Evolutionary conservation across 108 stramenopile species (phyloP).

Genomic region (Cylindrotheca closterium): DNA sequence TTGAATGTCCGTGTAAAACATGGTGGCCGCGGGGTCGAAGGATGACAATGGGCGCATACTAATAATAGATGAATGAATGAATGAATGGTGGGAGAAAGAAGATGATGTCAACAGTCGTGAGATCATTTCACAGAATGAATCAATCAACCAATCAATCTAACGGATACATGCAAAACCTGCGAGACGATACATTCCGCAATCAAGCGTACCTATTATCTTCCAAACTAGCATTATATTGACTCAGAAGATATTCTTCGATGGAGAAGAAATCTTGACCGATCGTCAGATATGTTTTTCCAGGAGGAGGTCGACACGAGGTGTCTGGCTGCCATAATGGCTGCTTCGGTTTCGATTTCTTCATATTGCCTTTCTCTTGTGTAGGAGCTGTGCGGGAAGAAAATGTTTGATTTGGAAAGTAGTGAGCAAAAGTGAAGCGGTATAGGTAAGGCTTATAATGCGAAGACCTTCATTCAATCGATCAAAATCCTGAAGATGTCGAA

Average conservation of each 20-base stretch:
- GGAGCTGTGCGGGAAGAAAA: too few relatives aligned
- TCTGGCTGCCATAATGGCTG: too few relatives aligned
- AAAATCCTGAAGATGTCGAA: too few relatives aligned
- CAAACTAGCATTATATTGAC: slow-evolving; percentile 73
- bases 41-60: slow-evolving; percentile 3
- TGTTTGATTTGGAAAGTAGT: too few relatives aligned
- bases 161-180: too few relatives aligned
- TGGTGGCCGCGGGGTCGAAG: slow-evolving; percentile 64
- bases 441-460: too few relatives aligned
- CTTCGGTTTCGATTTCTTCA: too few relatives aligned
- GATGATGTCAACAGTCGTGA: not conserved
- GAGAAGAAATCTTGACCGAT: slow-evolving; percentile 84
- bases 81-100: slow-evolving; percentile 6
- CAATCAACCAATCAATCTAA: too few relatives aligned
- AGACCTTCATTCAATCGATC: too few relatives aligned
- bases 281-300: slow-evolving; percentile 51
- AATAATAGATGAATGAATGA: not conserved
- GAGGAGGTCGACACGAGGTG: slow-evolving; percentile 62
- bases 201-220: slow-evolving; percentile 25
- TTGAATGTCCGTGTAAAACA: slow-evolving; percentile 81
- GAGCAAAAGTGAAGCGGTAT: too few relatives aligned
- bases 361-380: too few relatives aligned
- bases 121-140: not conserved
- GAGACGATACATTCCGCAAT: not conserved
- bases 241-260: slow-evolving; percentile 65